These are phyloP conservation scores for Thinopyrum obtusiflorum DNA, from an alignment of 202 grass and related monocot species.

Conservation along the genomic window DNA sequence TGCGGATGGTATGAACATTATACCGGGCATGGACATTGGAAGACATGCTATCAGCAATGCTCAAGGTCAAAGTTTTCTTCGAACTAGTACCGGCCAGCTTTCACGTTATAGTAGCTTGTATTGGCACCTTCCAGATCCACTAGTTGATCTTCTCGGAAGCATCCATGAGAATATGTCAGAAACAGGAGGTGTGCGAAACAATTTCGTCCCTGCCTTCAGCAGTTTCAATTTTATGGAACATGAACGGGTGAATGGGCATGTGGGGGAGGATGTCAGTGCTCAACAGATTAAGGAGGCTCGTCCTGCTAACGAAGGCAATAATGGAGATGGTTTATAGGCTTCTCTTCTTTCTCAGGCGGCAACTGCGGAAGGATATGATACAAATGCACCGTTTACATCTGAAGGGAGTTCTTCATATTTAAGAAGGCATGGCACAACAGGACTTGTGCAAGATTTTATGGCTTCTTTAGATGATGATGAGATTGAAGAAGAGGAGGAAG, in stretches of 20 bases:
- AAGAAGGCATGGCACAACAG: constrained; percentile 45
- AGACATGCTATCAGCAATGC: neutral
- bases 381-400: constrained; percentile 31
- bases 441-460: constrained; percentile 39
- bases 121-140: constrained; percentile 48
- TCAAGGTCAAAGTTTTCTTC: constrained; percentile 36
- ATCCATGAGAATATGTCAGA: constrained; percentile 52
- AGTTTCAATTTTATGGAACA: constrained; percentile 41
- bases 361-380: constrained; percentile 35
- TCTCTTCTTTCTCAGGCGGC: constrained; percentile 35
- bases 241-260: constrained; percentile 34
- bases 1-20: constrained; percentile 40
- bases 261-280: constrained; percentile 27
- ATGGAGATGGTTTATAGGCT: constrained; percentile 29
- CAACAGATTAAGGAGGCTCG: constrained; percentile 29
- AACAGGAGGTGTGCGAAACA: constrained; percentile 32
- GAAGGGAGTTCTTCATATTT: constrained; percentile 52
- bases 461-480: constrained; percentile 48
- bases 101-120: constrained; percentile 45
- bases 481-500: constrained; percentile 36
- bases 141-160: constrained; percentile 55
- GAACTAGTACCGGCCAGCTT: constrained; percentile 27
- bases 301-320: constrained; percentile 30
- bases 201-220: constrained; percentile 39
- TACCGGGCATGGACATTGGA: neutral